Percentiles rank a stretch among this genome's conserved stretches.
phyloP scores from a whole-genome alignment of 768 basidiomycete species.

The Lactarius sp. region DNA sequence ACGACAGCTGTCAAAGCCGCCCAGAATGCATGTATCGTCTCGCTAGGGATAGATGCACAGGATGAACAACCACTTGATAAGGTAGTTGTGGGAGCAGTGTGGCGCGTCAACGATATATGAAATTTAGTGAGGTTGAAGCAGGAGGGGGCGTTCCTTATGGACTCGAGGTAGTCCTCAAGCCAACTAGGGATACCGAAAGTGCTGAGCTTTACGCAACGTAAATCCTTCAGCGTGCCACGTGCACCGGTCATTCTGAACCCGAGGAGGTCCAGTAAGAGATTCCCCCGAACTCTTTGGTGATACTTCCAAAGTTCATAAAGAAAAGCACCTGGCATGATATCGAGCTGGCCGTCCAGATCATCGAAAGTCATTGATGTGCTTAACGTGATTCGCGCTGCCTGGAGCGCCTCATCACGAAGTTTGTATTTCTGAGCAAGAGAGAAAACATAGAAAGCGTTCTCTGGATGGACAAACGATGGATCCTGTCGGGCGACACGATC shows the following conservation, averaged over 20 bases:
- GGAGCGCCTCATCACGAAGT: neutral
- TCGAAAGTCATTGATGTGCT: neutral
- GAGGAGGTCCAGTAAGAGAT: slow-evolving; percentile 1
- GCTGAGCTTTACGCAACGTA: neutral
- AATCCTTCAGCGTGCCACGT: neutral
- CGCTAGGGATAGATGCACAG: neutral
- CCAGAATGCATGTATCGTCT: slow-evolving; percentile 3
- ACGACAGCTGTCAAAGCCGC: neutral
- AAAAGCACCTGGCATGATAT: neutral
- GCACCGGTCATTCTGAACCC: slow-evolving; percentile 2
- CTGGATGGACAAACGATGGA: neutral
- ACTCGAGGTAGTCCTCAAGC: slow-evolving; percentile 7
- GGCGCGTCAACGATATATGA: slow-evolving; percentile 7
- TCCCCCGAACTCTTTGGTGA: slow-evolving; percentile 19
- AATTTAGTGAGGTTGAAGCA: neutral
- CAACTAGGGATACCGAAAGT: slow-evolving; percentile 4
- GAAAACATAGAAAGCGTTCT: neutral
- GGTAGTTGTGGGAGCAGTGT: neutral
- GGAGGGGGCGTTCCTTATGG: neutral
- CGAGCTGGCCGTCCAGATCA: neutral
- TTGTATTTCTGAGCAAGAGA: slow-evolving; percentile 3
- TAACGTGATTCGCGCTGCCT: neutral
- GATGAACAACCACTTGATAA: neutral
- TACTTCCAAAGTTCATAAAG: slow-evolving; percentile 9
- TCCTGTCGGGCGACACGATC: neutral